Base-by-base conservation (phyloP, 768 basidiomycete genomes). In the Termitomyces sp. region DNA sequence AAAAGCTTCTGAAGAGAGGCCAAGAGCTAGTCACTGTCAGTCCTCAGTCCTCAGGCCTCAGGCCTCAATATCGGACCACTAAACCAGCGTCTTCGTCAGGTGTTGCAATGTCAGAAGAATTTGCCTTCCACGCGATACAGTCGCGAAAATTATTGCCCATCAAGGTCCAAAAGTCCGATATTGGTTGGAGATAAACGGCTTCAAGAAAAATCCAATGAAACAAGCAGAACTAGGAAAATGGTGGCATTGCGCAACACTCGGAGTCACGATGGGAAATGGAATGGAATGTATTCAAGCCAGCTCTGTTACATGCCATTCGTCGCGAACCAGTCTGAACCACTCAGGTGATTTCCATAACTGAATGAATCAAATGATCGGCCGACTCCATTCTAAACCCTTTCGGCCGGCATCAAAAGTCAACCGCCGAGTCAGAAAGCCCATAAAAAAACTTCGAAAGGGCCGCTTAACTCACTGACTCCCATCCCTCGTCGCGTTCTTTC, bases 371-470 rank as follows among this genome's bases (percentile, higher is more conserved):
- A 28, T 60, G 28, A 42, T 55, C 59, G 59, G 59, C 59, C 59
- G 59, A 60, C 7, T 38, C 33, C 44, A 36, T 24, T 58, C 48
- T 9, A 55, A 39, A 0, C n/a, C 40, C n/a, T 53, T 57, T 62
- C 61, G 61, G 61, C 61, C 61, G 61, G 55, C 38, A 62, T 61
- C 50, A 57, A 16, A 35, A 55, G 22, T 45, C 44, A 45, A 39
- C 33, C 49, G 18, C 55, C 55, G 61, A 62, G 61, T 62, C 61
- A 62, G 32, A 20, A 60, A 56, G 16, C 51, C n/a, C 52, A 63
- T 46, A 48, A 28, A 65, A 65, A 65, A 64, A 61, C 33, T 39
- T 60, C 38, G 6, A 28, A 42, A 22, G 18, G 22, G 38, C 13
- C 50, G 50, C 38, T 52, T 53, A 52, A 32, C 9, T 55, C 32